phyloP scores from a whole-genome alignment of 352 stramenopile species.

The Peronosclerospora sorghi region DNA sequence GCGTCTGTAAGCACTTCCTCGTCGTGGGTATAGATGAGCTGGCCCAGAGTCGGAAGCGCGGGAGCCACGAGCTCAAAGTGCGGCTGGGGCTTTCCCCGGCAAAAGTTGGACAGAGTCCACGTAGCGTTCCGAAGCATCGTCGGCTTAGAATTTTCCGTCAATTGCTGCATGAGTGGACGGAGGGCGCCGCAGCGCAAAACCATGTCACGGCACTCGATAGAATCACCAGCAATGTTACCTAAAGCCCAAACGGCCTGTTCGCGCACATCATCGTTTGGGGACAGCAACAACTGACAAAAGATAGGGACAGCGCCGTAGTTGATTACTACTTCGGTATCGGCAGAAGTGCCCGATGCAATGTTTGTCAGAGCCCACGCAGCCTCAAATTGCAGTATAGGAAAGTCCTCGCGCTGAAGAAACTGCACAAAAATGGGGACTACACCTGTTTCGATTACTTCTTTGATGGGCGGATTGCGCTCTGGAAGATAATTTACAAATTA shows the following conservation, averaged over 20 bases:
- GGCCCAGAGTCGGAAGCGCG: slow-evolving; percentile 90
- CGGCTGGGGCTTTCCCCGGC: slow-evolving; percentile 88
- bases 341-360: slow-evolving; percentile 96
- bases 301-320: slow-evolving; percentile 94
- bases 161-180: slow-evolving; percentile 91
- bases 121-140: slow-evolving; percentile 98
- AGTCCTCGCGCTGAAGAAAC: slow-evolving; percentile 92
- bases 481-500: slow-evolving; percentile 10
- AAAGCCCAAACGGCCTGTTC: slow-evolving; percentile 97
- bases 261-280: slow-evolving; percentile 95
- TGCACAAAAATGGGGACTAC: slow-evolving; percentile 96
- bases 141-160: slow-evolving; percentile 77
- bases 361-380: slow-evolving; percentile 99
- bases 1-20: slow-evolving; percentile 98
- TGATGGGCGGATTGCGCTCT: slow-evolving; percentile 97
- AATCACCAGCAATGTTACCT: slow-evolving; percentile 99
- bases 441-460: slow-evolving; percentile 95
- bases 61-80: slow-evolving; percentile 93
- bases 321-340: slow-evolving; percentile 98
- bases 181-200: slow-evolving; percentile 92
- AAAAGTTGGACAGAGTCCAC: slow-evolving; percentile 99
- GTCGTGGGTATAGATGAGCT: slow-evolving; percentile 94
- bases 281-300: slow-evolving; percentile 93
- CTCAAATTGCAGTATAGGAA: slow-evolving; percentile 94
- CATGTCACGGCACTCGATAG: slow-evolving; percentile 91